Base-by-base conservation (phyloP, 2,329 filamentous ascomycete genomes). In the Leptosphaerulina australis region DNA sequence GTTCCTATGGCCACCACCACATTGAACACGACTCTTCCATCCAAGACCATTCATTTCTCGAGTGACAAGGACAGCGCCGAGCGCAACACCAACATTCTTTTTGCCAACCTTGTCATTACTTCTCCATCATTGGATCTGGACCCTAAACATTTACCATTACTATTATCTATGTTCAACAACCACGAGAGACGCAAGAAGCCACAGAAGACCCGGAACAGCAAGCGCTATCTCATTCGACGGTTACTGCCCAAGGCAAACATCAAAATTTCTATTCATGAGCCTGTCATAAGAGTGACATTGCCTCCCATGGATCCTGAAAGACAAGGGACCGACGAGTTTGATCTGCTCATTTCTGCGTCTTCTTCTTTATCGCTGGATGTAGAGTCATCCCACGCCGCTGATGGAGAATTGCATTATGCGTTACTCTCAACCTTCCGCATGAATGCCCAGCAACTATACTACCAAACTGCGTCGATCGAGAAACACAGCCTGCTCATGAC, bases 1-100 rank as follows among this genome's bases (percentile, higher is more conserved):
- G 84, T 99, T 33, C 94, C 94, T 0, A 97, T 99, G 94, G 90
- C 93, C 15, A 99, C 94, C 1, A 96, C 92, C 2, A 99, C 87
- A 0, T 85, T 97, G 52, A 91, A 93, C 71, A 97, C 94, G 0
- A 99, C 95, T 0, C 76, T 97, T 6, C 93, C 93, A 5, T 95
- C 94, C 10, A 97, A 97, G 73, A 96, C 92, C 0, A 87, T 99
- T 9, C 88, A 93, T 68, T 83, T 92, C 44, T 83, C 86, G 1
- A 82, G 86, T 50, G 83, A 88, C 25, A 77, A 78, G 48, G 87
- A 88, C 59, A 87, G 84, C 28, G 88, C 88, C 59, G 91, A 97
- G 73, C 86, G 90, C 55, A 99, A 99, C 66, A 89, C 91, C 38
- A 99, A 99, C 68, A 94, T 99, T 29, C 79, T 99, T 12, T 97